Evolutionary conservation across 345 rosid species (phyloP).

Genomic region (Cardamine chenopodiifolia): DNA sequence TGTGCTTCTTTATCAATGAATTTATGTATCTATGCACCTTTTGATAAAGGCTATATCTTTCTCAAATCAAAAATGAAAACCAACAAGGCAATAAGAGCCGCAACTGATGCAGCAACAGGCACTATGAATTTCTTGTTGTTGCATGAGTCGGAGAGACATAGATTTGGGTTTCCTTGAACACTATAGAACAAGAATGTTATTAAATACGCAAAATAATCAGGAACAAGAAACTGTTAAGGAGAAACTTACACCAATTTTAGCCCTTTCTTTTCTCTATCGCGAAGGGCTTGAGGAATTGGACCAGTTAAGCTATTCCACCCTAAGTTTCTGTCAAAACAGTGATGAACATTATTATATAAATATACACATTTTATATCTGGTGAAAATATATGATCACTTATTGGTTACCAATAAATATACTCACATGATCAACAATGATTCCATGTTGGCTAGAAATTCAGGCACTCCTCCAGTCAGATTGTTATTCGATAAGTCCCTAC

Average conservation of each 20-base stretch:
- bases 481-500: conserved; percentile 52
- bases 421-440: conserved; percentile 45
- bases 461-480: conserved; percentile 49
- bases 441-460: conserved; percentile 40
- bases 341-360: not conserved
- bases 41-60: conserved; percentile 20
- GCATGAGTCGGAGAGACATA: conserved; percentile 43
- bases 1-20: not conserved
- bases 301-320: conserved; percentile 47
- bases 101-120: conserved; percentile 33
- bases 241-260: conserved; percentile 41
- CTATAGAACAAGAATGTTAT: conserved; percentile 3
- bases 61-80: conserved; percentile 15
- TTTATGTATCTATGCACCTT: not conserved
- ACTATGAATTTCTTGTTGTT: conserved; percentile 27
- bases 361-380: not conserved
- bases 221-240: not conserved
- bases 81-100: conserved; percentile 15
- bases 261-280: conserved; percentile 21
- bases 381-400: not conserved
- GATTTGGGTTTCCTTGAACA: conserved; percentile 44
- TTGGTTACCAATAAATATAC: conserved; percentile 14
- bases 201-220: not conserved
- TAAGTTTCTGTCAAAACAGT: conserved; percentile 44
- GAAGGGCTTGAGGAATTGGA: conserved; percentile 44